Base-by-base conservation (phyloP, 371 early-diverging fungal species). In the Apophysomyces sp. region DNA sequence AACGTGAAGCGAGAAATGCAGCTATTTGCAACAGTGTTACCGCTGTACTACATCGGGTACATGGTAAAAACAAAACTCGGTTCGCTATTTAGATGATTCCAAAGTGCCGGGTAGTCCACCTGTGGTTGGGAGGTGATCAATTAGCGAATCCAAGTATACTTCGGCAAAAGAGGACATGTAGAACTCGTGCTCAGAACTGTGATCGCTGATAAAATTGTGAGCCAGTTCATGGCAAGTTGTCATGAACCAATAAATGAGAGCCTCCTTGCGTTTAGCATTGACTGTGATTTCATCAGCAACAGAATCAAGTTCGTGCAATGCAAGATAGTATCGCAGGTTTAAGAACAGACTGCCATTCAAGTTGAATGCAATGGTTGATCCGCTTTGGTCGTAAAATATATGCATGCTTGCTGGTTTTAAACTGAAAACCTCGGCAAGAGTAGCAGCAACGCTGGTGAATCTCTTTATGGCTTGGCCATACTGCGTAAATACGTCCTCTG, bases 191-290 rank as follows among this genome's bases (percentile, higher is more conserved):
- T 86, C 69, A 11, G 82, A 72, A 51, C 62, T 73, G 44, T 81
- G 82, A 11, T 68, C 78, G 7, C 67, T 52, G 0, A 90, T 86
- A 74, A 94, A 93, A 63, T 94, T 91, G 66, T 96, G 96, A 3
- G 91, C 94, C 59, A 96, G 68, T 72, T 94, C 96, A 68, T 96
- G 96, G 63, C 92, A 91, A n/a, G 86, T 69, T 1, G 87, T 90
- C 86, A 94, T 87, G 68, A 91, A 95, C 95, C 94, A 94, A 66
- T 91, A 93, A 54, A 88, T 89, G 61, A 84, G 59, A 0, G 83
- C 81, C 29, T 89, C 88, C 18, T 76, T 75, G 3, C 67, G 61
- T 49, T 84, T 80, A 26, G 61, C 41, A 54, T 62, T 57, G 52
- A 63, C 28, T 36, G 57, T 53, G 30, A 39, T 57, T 44, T 61